Evolutionary conservation across 805 yeast genomes (phyloP).

Genomic region (Myxozyma melibiosi): DNA sequence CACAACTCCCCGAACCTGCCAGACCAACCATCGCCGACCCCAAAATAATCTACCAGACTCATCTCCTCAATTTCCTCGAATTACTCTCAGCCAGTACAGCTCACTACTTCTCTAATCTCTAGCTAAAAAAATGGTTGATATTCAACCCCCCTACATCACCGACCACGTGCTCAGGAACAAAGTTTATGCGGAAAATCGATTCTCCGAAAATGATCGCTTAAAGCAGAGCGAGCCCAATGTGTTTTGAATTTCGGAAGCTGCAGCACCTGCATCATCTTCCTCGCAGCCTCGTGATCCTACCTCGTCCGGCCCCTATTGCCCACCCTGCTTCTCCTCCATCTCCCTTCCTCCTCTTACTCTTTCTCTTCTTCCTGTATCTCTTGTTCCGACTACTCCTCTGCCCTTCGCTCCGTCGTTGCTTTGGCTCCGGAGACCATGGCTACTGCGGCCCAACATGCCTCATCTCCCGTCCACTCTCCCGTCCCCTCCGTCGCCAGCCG

Average conservation of each 20-base stretch:
- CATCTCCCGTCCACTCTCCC: not conserved
- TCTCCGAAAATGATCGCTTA: no score
- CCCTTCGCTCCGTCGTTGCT: not conserved
- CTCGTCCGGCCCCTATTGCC: not conserved
- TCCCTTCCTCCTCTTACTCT: not conserved
- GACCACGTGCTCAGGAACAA: not conserved
- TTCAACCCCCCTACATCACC: no score
- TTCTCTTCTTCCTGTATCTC: slow-evolving; percentile 1
- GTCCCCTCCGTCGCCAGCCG: not conserved
- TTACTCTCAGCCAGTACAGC: no score
- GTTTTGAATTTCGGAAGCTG: no score
- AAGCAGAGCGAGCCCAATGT: no score
- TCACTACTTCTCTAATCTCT: not conserved
- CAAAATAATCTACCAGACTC: no score
- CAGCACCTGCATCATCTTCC: no score
- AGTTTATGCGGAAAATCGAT: not conserved
- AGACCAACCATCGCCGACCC: no score
- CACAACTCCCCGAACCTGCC: no score
- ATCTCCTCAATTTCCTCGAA: no score
- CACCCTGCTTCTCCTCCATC: not conserved
- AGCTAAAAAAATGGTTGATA: no score
- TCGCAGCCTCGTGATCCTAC: not conserved
- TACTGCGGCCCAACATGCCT: not conserved
- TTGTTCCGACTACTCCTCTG: not conserved
- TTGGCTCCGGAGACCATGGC: not conserved